Conservation (phyloP, 495 filamentous ascomycete species). For the Penicillium salamii region DNA sequence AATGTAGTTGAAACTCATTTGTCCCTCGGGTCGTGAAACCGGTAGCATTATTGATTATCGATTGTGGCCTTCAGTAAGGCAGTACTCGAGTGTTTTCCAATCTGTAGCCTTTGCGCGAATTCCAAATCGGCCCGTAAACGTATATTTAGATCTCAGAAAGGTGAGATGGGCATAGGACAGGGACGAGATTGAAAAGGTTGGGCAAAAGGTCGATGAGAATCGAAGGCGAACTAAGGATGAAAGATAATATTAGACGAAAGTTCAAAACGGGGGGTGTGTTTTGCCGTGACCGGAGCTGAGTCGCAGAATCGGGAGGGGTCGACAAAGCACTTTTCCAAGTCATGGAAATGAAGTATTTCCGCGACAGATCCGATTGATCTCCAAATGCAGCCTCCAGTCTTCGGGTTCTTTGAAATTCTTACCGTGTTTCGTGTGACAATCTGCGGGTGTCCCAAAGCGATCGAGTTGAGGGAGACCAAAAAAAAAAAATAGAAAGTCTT, state of each 20-base stretch:
- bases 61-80: conserved; percentile 23
- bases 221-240: background rate
- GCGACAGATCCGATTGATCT: background rate
- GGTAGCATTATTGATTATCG: conserved; percentile 81
- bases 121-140: background rate
- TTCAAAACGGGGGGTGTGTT: background rate
- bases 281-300: conserved; percentile 1
- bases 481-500: background rate
- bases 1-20: conserved; percentile 76
- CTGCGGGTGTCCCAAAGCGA: conserved; percentile 15
- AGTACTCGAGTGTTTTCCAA: conserved; percentile 22
- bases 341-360: conserved; percentile 1
- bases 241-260: conserved; percentile 4
- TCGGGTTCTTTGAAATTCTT: conserved; percentile 4
- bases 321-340: conserved; percentile 14
- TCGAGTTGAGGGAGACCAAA: conserved; percentile 9
- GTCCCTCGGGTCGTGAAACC: conserved; percentile 60
- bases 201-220: background rate
- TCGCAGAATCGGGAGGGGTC: conserved; percentile 20
- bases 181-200: background rate
- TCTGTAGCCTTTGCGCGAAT: conserved; percentile 11
- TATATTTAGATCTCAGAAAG: background rate
- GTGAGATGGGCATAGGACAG: conserved; percentile 8
- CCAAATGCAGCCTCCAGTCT: background rate
- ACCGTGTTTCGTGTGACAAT: conserved; percentile 13